phyloP scores from a whole-genome alignment of 2,329 filamentous ascomycete genomes.

The Zymoseptoria crescenta region DNA sequence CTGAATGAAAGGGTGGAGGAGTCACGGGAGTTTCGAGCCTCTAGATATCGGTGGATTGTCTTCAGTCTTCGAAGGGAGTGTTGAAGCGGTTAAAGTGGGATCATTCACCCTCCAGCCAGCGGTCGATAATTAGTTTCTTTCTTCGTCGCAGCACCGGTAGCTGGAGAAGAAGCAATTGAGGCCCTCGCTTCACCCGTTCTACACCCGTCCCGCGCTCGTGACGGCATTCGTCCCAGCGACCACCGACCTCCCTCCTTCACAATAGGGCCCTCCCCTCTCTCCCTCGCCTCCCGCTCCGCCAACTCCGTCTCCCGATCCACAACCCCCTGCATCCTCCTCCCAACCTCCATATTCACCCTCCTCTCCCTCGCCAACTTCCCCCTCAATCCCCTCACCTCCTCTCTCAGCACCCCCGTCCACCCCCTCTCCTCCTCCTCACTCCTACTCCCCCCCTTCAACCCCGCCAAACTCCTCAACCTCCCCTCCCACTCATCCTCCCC shows the following conservation, averaged over 20 bases:
- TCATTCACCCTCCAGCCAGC: background rate
- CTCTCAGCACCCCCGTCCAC: constrained; percentile 31
- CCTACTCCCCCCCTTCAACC: constrained; percentile 6
- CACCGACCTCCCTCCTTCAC: background rate
- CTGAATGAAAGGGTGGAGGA: too few species aligned
- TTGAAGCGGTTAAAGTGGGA: too few species aligned
- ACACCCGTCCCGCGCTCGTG: too few species aligned
- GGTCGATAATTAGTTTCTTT: background rate
- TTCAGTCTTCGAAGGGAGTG: too few species aligned
- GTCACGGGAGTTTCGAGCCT: too few species aligned
- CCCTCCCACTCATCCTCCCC: constrained; percentile 46
- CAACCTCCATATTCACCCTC: constrained; percentile 28
- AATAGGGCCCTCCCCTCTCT: constrained; percentile 21
- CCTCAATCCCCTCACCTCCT: constrained; percentile 31
- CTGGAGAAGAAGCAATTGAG: background rate
- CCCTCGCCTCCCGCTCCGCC: too few species aligned
- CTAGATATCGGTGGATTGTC: too few species aligned
- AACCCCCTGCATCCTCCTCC: constrained; percentile 39
- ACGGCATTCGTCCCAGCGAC: too few species aligned
- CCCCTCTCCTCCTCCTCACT: constrained; percentile 12
- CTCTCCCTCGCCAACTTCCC: constrained; percentile 20
- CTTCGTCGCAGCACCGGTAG: background rate
- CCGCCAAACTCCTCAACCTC: constrained; percentile 20
- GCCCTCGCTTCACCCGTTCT: too few species aligned
- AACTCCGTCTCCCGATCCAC: constrained; percentile 41